Evolutionary conservation across 345 rosid genomes (phyloP), one percentile per base, ranked within the genome.

Genomic region (Lumnitzera racemosa): DNA sequence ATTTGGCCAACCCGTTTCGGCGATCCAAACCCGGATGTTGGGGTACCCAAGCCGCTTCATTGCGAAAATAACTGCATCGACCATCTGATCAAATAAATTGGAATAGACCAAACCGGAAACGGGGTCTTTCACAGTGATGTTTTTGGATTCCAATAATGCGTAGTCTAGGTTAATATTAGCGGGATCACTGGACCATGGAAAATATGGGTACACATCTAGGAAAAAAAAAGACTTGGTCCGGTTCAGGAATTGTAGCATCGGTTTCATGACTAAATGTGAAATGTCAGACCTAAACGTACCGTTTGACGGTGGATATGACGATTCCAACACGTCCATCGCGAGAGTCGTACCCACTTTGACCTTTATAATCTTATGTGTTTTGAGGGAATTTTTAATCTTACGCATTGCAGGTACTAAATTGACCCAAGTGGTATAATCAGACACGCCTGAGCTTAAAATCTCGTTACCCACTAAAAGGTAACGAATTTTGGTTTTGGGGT

Each of bases 1-100:
- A n/a, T 75, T 94, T 41, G 99, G 99, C 99, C 99, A 90, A 48
- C 97, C 99, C 57, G 99, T 94, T 74, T 94, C 99, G 0, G 95
- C 96, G n/a, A 94, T 81, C 67, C 81, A 90, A 64, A 94, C 67
- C 68, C 96, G 86, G 58, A 90, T 59, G 59, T 83, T 73, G 49
- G 84, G 80, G 61, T 78, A 84, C 51, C 96, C 99, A 65, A 86
- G 67, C 0, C 83, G 77, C 58, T 78, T 79, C 96, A 88, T 87
- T 2, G 96, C 99, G 70, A 85, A 94, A 65, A 78, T 57, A 55
- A 77, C 62, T 1, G 99, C 81, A 69, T 94, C 99, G 2, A 90
- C 59, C 90, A 90, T 90, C 58, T 94, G 99, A 74, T 90, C 99
- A 51, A 94, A 94, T 31, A 94, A 80, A 65, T 84, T 87, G 60